Percentiles rank a stretch among this genome's conserved stretches.
Evolutionary conservation across 768 basidiomycete genomes (phyloP).

Genomic region (Podaxis sp.): DNA sequence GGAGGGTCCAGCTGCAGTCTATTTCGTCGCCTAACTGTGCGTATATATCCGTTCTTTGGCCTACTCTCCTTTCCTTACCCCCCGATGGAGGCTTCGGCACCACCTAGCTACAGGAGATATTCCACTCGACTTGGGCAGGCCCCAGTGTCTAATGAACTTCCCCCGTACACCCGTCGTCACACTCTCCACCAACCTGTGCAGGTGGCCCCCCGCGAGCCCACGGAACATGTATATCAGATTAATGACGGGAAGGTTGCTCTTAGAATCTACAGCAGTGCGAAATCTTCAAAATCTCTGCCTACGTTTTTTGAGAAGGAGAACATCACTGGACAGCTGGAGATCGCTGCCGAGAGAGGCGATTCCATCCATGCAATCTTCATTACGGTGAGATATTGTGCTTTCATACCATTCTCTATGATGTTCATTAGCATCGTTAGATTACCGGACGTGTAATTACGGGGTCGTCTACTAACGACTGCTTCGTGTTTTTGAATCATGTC

Average conservation of each 20-base stretch:
- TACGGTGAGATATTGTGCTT: slow-evolving; percentile 28
- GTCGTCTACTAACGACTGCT: slow-evolving; percentile 38
- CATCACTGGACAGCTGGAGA: slow-evolving; percentile 44
- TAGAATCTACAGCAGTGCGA: slow-evolving; percentile 48
- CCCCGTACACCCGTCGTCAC: slow-evolving; percentile 48
- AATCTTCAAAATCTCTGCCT: slow-evolving; percentile 48
- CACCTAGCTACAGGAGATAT: slow-evolving; percentile 49
- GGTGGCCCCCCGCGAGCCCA: slow-evolving; percentile 39
- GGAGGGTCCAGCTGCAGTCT: slow-evolving; percentile 17
- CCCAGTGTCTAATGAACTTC: slow-evolving; percentile 46
- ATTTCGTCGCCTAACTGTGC: slow-evolving; percentile 5
- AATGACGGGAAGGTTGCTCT: slow-evolving; percentile 43
- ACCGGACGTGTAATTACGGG: slow-evolving; percentile 54
- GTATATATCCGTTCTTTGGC: slow-evolving; percentile 15
- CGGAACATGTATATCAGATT: slow-evolving; percentile 45
- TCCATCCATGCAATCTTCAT: slow-evolving; percentile 48
- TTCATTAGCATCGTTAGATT: slow-evolving; percentile 29
- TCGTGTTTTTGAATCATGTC: slow-evolving; percentile 42
- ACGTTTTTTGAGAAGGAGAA: slow-evolving; percentile 56
- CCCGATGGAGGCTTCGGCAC: slow-evolving; percentile 46
- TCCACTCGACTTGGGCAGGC: slow-evolving; percentile 49
- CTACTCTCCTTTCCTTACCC: slow-evolving; percentile 17
- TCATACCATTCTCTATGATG: neutral
- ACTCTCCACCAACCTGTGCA: slow-evolving; percentile 37
- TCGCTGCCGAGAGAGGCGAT: slow-evolving; percentile 49